phyloP scores from a whole-genome alignment of 2,329 filamentous ascomycete species.

The Hortaea sp. region DNA sequence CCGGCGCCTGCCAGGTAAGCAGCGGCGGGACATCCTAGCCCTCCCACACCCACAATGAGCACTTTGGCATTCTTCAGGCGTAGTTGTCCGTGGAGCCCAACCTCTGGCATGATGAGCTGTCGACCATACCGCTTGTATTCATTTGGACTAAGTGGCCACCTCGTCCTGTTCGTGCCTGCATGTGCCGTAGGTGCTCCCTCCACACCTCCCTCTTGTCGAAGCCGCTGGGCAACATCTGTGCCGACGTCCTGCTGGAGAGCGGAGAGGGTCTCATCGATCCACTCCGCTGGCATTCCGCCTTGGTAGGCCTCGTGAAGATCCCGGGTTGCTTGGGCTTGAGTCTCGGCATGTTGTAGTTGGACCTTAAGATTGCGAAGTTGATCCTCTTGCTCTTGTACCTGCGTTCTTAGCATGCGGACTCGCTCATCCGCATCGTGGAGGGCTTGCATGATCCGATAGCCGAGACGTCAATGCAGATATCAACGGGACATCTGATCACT shows the following conservation, averaged over 20 bases:
- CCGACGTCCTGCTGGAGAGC: conserved; percentile 6
- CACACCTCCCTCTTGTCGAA: conserved; percentile 12
- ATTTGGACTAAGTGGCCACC: conserved; percentile 60
- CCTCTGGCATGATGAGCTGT: conserved; percentile 76
- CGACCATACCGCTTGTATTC: conserved; percentile 84
- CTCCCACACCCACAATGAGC: conserved; percentile 77
- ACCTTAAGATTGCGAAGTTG: conserved; percentile 30
- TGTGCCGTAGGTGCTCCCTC: not conserved
- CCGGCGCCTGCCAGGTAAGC: conserved; percentile 89
- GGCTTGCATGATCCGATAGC: not conserved
- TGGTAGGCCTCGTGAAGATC: conserved; percentile 15
- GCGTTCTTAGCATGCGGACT: conserved; percentile 30
- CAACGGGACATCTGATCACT: too few relatives aligned
- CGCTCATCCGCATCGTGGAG: conserved; percentile 10
- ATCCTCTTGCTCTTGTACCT: conserved; percentile 33
- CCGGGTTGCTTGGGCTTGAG: conserved; percentile 7
- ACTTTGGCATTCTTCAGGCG: conserved; percentile 60
- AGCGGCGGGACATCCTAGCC: conserved; percentile 82
- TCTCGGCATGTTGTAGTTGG: conserved; percentile 34
- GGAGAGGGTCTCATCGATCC: conserved; percentile 31
- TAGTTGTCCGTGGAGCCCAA: conserved; percentile 72
- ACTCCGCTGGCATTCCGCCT: conserved; percentile 33
- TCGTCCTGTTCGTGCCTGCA: conserved; percentile 1
- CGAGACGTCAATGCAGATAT: too few relatives aligned
- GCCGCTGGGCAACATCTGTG: conserved; percentile 9